A percentile compares a stretch with the other conserved stretches of the same genome.
Evolutionary conservation across 1,139 yeast genomes (phyloP).

Genomic region (Debaryomycetaceae sp.): DNA sequence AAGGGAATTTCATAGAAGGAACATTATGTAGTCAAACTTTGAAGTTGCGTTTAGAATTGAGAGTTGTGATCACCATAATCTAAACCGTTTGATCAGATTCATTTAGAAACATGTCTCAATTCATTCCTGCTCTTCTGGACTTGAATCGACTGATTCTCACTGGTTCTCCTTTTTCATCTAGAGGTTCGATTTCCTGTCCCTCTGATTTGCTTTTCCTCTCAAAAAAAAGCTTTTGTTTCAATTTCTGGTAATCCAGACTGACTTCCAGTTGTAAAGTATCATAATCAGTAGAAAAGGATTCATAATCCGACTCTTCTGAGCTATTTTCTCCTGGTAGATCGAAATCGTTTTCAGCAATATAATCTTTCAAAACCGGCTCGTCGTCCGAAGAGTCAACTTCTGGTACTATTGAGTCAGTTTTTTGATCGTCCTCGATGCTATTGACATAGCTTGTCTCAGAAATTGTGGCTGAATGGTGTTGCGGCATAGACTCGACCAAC

Average conservation of each 20-base stretch:
- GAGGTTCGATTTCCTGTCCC: slow-evolving; percentile 63
- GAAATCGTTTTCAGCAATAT: slow-evolving; percentile 35
- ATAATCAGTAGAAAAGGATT: slow-evolving; percentile 19
- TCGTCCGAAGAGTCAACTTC: slow-evolving; percentile 30
- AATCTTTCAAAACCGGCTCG: slow-evolving; percentile 34
- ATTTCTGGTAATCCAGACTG: slow-evolving; percentile 51
- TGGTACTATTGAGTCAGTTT: slow-evolving; percentile 14
- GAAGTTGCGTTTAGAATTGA: too few relatives aligned
- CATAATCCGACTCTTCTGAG: slow-evolving; percentile 19
- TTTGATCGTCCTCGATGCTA: slow-evolving; percentile 4
- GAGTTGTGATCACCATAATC: too few relatives aligned
- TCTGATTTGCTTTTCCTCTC: slow-evolving; percentile 29
- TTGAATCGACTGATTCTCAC: slow-evolving; percentile 64
- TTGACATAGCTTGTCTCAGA: slow-evolving; percentile 20
- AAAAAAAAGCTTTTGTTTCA: slow-evolving; percentile 50
- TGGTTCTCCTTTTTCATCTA: slow-evolving; percentile 66
- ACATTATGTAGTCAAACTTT: too few relatives aligned
- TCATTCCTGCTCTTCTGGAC: slow-evolving; percentile 27
- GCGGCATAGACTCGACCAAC: slow-evolving; percentile 38
- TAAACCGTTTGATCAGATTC: too few relatives aligned
- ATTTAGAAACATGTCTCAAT: too few relatives aligned
- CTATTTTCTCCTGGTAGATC: slow-evolving; percentile 16
- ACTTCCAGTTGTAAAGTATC: slow-evolving; percentile 44
- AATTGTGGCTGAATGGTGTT: slow-evolving; percentile 10
- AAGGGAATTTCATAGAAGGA: too few relatives aligned